Evolutionary conservation across 495 filamentous ascomycete genomes (phyloP), one percentile per base, ranked within the genome.

Genomic region (Rostrohypoxylon terebratum): DNA sequence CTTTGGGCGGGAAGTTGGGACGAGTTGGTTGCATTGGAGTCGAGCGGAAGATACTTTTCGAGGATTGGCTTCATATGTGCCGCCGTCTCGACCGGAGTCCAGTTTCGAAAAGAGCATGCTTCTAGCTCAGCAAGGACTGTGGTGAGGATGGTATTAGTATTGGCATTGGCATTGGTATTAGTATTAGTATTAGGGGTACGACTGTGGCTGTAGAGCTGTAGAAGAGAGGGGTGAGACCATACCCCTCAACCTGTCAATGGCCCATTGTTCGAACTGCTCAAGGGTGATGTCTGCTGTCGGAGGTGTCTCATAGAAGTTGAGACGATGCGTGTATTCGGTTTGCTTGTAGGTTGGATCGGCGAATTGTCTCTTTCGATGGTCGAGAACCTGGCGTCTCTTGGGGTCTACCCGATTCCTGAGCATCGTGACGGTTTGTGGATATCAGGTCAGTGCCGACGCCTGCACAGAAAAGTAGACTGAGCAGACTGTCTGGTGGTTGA

Each of bases 211-310:
- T n/a, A n/a, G n/a, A n/a, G n/a, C n/a, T n/a, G 4, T 16, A 21
- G 21, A 13, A 16, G 31, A 16, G 21, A 9, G 40, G 42, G 16
- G 20, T 50, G 18, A 21, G 31, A 45, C 14, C 36, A 50, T 82
- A 96, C 94, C 83, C 73, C 91, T 90, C 66, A 99, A 74, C 53
- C 96, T 87, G 75, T 96, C 90, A 74, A 99, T 98, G n/a, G 95
- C 96, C 96, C 96, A 99, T 87, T 97, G 93, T 76, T 99, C 96
- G 76, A 99, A 99, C 75, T 98, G 89, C 79, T 99, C 96, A 50
- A 99, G 90, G 3, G 93, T 97, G 80, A 99, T 94, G 73, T 99
- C 96, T 23, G 91, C 91, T 1, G 94, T 97, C 0, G 96, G 96
- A 33, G 96, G 94, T 20, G 86, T 85, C 25, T 87, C 86, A 82